These are phyloP conservation scores for Orbilia oligospora DNA, from an alignment of 2,329 filamentous ascomycete genomes.

Conservation along the genomic window DNA sequence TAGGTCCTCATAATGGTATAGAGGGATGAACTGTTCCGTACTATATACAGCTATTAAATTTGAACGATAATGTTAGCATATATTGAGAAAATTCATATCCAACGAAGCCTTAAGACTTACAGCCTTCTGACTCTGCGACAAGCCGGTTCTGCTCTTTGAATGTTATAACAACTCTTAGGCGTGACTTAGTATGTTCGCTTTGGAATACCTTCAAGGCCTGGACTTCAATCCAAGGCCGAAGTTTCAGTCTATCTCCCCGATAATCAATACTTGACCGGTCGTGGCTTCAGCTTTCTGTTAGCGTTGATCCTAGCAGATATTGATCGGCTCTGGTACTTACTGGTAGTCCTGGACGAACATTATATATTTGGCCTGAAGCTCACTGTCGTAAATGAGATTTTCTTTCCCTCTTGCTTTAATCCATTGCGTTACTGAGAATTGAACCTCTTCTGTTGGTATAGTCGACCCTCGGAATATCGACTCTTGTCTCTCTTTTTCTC, in stretches of 20 bases:
- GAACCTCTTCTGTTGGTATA: slow-evolving; percentile 32
- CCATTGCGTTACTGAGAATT: slow-evolving; percentile 31
- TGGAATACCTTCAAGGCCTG: slow-evolving; percentile 43
- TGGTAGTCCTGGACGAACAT: slow-evolving; percentile 50
- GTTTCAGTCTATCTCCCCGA: slow-evolving; percentile 18
- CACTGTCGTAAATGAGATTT: slow-evolving; percentile 40
- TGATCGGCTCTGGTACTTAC: background rate
- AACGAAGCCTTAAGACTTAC: no score
- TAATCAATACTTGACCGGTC: slow-evolving; percentile 38
- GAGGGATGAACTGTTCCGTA: slow-evolving; percentile 46
- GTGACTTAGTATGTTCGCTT: slow-evolving; percentile 41
- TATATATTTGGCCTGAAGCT: slow-evolving; percentile 38
- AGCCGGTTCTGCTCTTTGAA: slow-evolving; percentile 49
- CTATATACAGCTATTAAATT: slow-evolving; percentile 26
- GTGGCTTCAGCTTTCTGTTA: slow-evolving; percentile 4
- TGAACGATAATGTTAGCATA: background rate
- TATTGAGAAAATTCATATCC: background rate
- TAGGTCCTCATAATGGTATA: slow-evolving; percentile 46
- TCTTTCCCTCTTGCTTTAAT: slow-evolving; percentile 38
- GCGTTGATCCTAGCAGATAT: no score
- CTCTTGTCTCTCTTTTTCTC: slow-evolving; percentile 40
- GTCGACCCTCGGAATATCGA: slow-evolving; percentile 6
- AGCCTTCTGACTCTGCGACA: slow-evolving; percentile 49
- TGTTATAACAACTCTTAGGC: slow-evolving; percentile 36
- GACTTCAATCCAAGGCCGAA: slow-evolving; percentile 46